These are phyloP conservation scores for Primulina eburnea DNA, from an alignment of 257 asterid species.

Conservation along the genomic window DNA sequence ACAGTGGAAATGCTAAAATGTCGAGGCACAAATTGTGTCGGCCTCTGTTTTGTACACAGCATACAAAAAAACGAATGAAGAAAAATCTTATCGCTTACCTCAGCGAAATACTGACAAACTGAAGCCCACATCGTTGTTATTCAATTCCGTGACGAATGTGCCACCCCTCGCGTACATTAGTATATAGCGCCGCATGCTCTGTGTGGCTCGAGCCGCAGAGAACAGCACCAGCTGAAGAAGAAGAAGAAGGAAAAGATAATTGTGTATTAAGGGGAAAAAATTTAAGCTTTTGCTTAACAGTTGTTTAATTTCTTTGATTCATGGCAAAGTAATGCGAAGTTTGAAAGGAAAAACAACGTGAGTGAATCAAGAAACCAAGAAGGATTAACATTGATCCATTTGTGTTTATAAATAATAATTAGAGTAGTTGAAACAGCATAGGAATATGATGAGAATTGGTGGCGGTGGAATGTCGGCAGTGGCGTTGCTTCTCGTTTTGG, in stretches of 20 bases:
- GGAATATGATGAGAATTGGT: not conserved
- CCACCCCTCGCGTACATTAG: slow-evolving; percentile 18
- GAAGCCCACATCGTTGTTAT: not conserved
- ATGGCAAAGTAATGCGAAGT: not conserved
- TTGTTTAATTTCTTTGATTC: slow-evolving; percentile 23
- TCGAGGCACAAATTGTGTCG: too few relatives aligned
- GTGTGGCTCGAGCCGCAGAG: not conserved
- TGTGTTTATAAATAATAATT: not conserved
- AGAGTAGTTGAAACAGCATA: not conserved
- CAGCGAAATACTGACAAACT: not conserved
- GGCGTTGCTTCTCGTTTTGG: slow-evolving; percentile 29
- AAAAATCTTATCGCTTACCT: not conserved
- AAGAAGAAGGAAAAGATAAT: not conserved
- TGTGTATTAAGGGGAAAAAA: slow-evolving; percentile 24
- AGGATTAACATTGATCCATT: not conserved
- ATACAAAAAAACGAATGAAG: not conserved
- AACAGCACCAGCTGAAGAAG: slow-evolving; percentile 8
- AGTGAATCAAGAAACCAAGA: not conserved
- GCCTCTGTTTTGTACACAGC: not conserved
- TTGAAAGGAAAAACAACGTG: not conserved
- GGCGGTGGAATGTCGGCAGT: slow-evolving; percentile 16
- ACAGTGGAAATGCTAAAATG: too few relatives aligned
- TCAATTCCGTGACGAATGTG: not conserved
- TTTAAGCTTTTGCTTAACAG: slow-evolving; percentile 40
- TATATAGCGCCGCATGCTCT: not conserved